Percentiles rank a stretch among this genome's conserved stretches.
phyloP scores from a whole-genome alignment of 2,329 filamentous ascomycete genomes.

The Elsinoe arachidis region DNA sequence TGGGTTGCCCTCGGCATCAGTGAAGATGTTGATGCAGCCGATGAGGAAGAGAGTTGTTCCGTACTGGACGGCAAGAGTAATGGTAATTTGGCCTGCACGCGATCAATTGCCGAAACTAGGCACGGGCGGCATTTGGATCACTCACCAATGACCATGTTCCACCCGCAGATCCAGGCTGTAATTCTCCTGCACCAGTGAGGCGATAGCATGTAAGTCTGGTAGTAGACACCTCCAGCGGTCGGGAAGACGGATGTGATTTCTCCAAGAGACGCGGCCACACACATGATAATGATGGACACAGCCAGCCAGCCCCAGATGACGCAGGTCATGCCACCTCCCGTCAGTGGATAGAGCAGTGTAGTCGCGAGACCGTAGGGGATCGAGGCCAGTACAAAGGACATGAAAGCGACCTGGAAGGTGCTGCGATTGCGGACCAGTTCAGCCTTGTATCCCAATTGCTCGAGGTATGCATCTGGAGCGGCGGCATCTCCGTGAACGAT shows the following conservation, averaged over 20 bases:
- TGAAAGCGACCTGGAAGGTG: slow-evolving; percentile 62
- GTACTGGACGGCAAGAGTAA: slow-evolving; percentile 75
- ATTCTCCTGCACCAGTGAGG: slow-evolving; percentile 52
- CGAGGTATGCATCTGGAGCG: slow-evolving; percentile 54
- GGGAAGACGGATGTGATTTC: slow-evolving; percentile 65
- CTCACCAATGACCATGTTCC: slow-evolving; percentile 51
- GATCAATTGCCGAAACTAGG: slow-evolving; percentile 1
- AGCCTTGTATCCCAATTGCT: slow-evolving; percentile 57
- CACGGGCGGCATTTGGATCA: not conserved
- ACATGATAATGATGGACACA: slow-evolving; percentile 61
- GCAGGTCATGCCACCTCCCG: slow-evolving; percentile 57
- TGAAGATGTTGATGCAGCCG: slow-evolving; percentile 49
- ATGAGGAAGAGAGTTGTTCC: slow-evolving; percentile 51
- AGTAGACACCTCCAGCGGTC: slow-evolving; percentile 60
- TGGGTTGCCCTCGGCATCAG: slow-evolving; percentile 36
- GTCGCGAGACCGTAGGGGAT: slow-evolving; percentile 67
- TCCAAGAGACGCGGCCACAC: slow-evolving; percentile 60
- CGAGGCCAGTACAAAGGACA: slow-evolving; percentile 67
- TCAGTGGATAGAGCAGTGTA: slow-evolving; percentile 58
- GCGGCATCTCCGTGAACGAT: slow-evolving; percentile 7
- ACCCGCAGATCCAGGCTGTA: slow-evolving; percentile 63
- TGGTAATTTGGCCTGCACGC: slow-evolving; percentile 66
- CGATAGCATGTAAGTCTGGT: slow-evolving; percentile 68
- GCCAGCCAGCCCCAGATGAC: slow-evolving; percentile 66
- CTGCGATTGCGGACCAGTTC: slow-evolving; percentile 57